A percentile compares a stretch with the other conserved stretches of the same genome.
Evolutionary conservation across 768 basidiomycete genomes (phyloP).

Genomic region (Tremella mesenterica): DNA sequence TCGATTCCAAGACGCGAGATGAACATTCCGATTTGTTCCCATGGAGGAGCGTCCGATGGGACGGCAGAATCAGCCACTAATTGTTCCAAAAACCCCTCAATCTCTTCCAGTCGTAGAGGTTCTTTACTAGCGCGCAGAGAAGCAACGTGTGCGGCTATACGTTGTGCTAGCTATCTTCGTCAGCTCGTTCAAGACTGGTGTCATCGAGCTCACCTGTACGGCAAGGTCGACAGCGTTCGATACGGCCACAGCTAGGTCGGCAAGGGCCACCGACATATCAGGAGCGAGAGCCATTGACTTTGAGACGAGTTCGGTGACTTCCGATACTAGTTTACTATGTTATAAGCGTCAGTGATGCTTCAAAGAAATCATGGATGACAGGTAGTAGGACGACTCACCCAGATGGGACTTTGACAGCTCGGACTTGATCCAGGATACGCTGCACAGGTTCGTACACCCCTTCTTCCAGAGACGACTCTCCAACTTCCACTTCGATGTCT

Average conservation of each 20-base stretch:
- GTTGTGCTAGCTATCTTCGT: constrained; percentile 65
- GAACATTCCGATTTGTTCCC: constrained; percentile 67
- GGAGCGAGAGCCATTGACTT: constrained; percentile 62
- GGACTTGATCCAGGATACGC: constrained; percentile 69
- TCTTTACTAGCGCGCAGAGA: constrained; percentile 70
- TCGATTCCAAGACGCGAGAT: constrained; percentile 64
- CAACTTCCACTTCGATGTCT: constrained; percentile 69
- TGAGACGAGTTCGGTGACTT: constrained; percentile 68
- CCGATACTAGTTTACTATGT: constrained; percentile 72
- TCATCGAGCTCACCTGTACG: constrained; percentile 57
- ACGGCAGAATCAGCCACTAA: constrained; percentile 61
- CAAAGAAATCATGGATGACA: no score
- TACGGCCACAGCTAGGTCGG: constrained; percentile 45
- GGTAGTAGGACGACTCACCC: constrained; percentile 52
- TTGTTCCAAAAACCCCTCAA: constrained; percentile 64
- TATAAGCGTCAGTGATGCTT: neutral
- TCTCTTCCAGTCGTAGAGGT: constrained; percentile 63
- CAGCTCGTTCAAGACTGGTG: neutral
- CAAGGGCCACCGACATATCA: constrained; percentile 26
- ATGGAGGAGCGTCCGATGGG: constrained; percentile 56
- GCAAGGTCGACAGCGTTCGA: constrained; percentile 83
- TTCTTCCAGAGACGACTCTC: constrained; percentile 63
- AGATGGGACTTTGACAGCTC: constrained; percentile 68
- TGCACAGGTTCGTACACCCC: constrained; percentile 75
- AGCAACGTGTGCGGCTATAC: constrained; percentile 73